Evolutionary conservation across 2,329 filamentous ascomycete species (phyloP).

Genomic region (Colletotrichum sp.): DNA sequence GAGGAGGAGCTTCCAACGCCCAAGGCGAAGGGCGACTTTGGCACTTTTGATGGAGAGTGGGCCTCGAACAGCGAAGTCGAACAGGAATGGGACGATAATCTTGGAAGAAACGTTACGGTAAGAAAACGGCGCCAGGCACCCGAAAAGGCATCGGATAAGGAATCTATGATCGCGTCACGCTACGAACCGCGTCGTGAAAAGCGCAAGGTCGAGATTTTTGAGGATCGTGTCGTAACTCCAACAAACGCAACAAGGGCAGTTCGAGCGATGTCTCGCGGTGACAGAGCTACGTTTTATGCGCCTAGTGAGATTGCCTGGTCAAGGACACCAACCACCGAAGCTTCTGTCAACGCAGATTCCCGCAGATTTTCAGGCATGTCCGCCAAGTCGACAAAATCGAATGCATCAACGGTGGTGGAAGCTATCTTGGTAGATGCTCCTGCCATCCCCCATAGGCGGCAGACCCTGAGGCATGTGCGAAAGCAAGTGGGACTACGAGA

Average conservation of each 20-base stretch:
- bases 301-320: constrained; percentile 34
- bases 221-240: constrained; percentile 52
- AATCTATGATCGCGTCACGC: constrained; percentile 1
- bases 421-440: constrained; percentile 59
- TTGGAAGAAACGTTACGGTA: constrained; percentile 58
- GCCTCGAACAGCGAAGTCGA: constrained; percentile 51
- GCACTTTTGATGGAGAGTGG: constrained; percentile 66
- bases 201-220: constrained; percentile 44
- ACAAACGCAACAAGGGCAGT: constrained; percentile 58
- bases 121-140: constrained; percentile 45
- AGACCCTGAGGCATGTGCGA: constrained; percentile 65
- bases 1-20: constrained; percentile 42
- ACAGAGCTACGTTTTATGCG: constrained; percentile 42
- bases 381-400: constrained; percentile 57
- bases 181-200: constrained; percentile 25
- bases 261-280: constrained; percentile 51
- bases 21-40: constrained; percentile 52
- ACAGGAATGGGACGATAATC: constrained; percentile 60
- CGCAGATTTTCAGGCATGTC: constrained; percentile 60
- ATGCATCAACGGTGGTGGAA: constrained; percentile 61
- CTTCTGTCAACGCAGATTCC: constrained; percentile 46
- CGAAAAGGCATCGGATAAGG: not conserved
- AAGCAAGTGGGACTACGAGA: constrained; percentile 59
- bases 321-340: constrained; percentile 39
- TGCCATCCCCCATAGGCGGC: constrained; percentile 47